Evolutionary conservation across 1,284 basidiomycete genomes (phyloP).

Genomic region (Fistulina hepatica): DNA sequence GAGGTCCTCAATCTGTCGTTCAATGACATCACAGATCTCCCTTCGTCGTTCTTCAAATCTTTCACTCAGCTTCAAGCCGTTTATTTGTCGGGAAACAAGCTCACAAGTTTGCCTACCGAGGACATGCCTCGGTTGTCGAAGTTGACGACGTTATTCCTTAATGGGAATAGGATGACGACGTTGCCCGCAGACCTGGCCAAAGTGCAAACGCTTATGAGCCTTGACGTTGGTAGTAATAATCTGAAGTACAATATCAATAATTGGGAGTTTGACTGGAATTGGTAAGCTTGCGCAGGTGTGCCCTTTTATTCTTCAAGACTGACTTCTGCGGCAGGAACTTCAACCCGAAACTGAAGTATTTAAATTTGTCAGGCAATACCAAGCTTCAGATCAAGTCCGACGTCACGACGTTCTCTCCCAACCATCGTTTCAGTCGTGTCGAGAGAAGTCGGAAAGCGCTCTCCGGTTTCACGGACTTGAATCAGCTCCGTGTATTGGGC

Average conservation of each 20-base stretch:
- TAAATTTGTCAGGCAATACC: slow-evolving; percentile 47
- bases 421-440: too few relatives aligned
- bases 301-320: slow-evolving; percentile 5
- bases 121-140: slow-evolving; percentile 64
- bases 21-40: slow-evolving; percentile 91
- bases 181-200: slow-evolving; percentile 86
- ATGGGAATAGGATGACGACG: slow-evolving; percentile 91
- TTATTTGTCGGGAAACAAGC: slow-evolving; percentile 89
- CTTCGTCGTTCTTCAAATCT: slow-evolving; percentile 65
- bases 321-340: slow-evolving; percentile 67
- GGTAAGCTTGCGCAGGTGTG: slow-evolving; percentile 40
- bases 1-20: slow-evolving; percentile 88
- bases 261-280: slow-evolving; percentile 99
- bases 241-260: slow-evolving; percentile 99
- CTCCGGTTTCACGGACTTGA: slow-evolving; percentile 81
- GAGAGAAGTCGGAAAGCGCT: slow-evolving; percentile 36
- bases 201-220: slow-evolving; percentile 66
- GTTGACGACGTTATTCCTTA: slow-evolving; percentile 75
- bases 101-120: slow-evolving; percentile 85
- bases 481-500: slow-evolving; percentile 79
- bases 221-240: slow-evolving; percentile 92
- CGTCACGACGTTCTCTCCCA: slow-evolving; percentile 16
- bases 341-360: slow-evolving; percentile 86
- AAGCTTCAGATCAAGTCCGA: slow-evolving; percentile 38
- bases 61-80: slow-evolving; percentile 69